phyloP scores from a whole-genome alignment of 2,329 filamentous ascomycete species.

The Elsinoe fawcettii region DNA sequence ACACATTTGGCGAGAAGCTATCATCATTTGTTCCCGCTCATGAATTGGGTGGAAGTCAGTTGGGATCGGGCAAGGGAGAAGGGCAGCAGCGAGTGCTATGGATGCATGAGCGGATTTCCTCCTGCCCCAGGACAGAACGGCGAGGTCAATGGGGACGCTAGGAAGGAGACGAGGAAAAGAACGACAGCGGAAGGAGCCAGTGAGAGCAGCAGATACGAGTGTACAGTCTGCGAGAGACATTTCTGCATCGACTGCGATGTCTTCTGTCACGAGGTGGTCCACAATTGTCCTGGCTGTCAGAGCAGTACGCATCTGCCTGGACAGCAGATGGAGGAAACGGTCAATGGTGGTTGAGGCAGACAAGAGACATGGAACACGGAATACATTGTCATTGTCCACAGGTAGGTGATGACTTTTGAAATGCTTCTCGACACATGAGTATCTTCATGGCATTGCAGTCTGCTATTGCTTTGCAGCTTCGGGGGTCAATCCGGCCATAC shows the following conservation, averaged over 20 bases:
- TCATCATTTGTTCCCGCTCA: slow-evolving; percentile 82
- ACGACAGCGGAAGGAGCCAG: slow-evolving; percentile 50
- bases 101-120: slow-evolving; percentile 70
- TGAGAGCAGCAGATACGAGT: slow-evolving; percentile 82
- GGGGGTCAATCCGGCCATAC: too few species aligned
- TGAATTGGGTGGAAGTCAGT: slow-evolving; percentile 83
- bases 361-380: not conserved
- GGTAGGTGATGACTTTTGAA: not conserved
- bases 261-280: slow-evolving; percentile 85
- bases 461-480: too few species aligned
- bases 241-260: slow-evolving; percentile 99
- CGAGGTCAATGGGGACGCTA: slow-evolving; percentile 12
- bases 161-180: slow-evolving; percentile 16
- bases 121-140: slow-evolving; percentile 27
- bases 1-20: slow-evolving; percentile 91
- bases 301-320: slow-evolving; percentile 30
- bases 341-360: slow-evolving; percentile 1
- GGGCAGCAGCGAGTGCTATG: slow-evolving; percentile 56
- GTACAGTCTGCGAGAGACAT: slow-evolving; percentile 75
- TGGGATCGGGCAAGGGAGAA: slow-evolving; percentile 60
- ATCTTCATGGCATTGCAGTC: too few species aligned
- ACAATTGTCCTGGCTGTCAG: slow-evolving; percentile 91
- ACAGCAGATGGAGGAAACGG: not conserved
- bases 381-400: not conserved
- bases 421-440: too few species aligned